Base-by-base conservation (phyloP, 1,284 basidiomycete genomes). In the Ganoderma resinaceum region DNA sequence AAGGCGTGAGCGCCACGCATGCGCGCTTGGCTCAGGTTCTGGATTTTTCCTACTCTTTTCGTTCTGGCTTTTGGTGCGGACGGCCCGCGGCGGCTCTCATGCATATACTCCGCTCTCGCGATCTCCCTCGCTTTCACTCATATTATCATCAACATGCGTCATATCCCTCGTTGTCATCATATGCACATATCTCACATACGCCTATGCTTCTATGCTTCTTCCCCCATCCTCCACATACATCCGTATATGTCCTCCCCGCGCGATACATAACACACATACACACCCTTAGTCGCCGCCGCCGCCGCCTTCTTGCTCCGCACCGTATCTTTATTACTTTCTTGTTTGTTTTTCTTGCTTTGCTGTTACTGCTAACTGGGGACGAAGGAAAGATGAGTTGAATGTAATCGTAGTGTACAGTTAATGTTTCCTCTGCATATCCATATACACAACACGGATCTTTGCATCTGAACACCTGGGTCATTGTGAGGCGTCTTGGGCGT, bases 321-420 rank as follows among this genome's bases (percentile, higher is more conserved):
- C 67, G 55, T 71, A 72, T 69, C 67, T 53, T 72, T 72, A 72
- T 72, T 69, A 42, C 37, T 57, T 68, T 69, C 63, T 66, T 67
- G 66, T 60, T 57, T 37, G 23, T 57, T 23, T 67, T 60, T 42
- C 40, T 42, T 26, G 35, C 9, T 35, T 35, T 35, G 35, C 35
- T 35, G 6, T 35, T 35, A 9, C n/a, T n/a, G n/a, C n/a, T n/a
- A n/a, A n/a, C n/a, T 37, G 33, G 55, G 35, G 55, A 58, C 31
- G 55, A 35, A 20, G 16, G 55, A 35, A 14, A 35, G 20, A 37
- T 20, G 35, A 53, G 11, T 26, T 12, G 20, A 2, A 20, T 57
- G 55, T 57, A 57, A 23, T n/a, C 55, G 31, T 58, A 58, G 8
- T 58, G 55, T 58, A 58, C 23, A 7, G 37, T 58, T 46, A 46